These are phyloP conservation scores for Microstegium vimineum DNA, from an alignment of 176 grass and related monocot species.

Conservation along the genomic window DNA sequence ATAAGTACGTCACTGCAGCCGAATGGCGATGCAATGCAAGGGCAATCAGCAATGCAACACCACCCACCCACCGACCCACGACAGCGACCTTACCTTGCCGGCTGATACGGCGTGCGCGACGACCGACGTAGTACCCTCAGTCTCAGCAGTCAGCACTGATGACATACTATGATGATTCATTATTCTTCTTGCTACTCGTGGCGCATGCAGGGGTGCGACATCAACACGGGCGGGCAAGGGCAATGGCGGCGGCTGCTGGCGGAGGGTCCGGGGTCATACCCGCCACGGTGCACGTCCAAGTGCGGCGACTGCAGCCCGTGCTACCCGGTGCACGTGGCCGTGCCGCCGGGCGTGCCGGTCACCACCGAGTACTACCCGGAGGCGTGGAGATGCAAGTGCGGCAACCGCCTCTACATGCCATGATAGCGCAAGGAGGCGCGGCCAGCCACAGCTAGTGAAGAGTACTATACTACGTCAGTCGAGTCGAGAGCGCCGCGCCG, in stretches of 20 bases:
- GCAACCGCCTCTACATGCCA: constrained; percentile 80
- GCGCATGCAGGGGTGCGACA: not conserved
- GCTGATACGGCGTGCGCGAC: not conserved
- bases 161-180: no score
- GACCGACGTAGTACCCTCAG: not conserved
- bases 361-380: constrained; percentile 87
- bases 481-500: no score
- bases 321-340: constrained; percentile 70
- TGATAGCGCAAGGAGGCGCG: constrained; percentile 7
- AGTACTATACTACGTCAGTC: no score
- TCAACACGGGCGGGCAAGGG: not conserved
- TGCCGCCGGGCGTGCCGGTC: constrained; percentile 74
- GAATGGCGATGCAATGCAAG: not conserved
- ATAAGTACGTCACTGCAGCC: constrained; percentile 4
- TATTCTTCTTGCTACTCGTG: not conserved
- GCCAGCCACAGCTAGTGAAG: not conserved
- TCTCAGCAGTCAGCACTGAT: not conserved
- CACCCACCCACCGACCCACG: not conserved
- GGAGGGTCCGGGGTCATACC: constrained; percentile 67
- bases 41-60: not conserved
- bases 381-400: constrained; percentile 84
- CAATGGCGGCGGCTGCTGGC: constrained; percentile 10
- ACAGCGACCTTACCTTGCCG: not conserved
- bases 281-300: constrained; percentile 67
- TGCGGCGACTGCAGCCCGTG: constrained; percentile 73